Base-by-base conservation (phyloP, 768 basidiomycete genomes). In the Termitomyces sp. region DNA sequence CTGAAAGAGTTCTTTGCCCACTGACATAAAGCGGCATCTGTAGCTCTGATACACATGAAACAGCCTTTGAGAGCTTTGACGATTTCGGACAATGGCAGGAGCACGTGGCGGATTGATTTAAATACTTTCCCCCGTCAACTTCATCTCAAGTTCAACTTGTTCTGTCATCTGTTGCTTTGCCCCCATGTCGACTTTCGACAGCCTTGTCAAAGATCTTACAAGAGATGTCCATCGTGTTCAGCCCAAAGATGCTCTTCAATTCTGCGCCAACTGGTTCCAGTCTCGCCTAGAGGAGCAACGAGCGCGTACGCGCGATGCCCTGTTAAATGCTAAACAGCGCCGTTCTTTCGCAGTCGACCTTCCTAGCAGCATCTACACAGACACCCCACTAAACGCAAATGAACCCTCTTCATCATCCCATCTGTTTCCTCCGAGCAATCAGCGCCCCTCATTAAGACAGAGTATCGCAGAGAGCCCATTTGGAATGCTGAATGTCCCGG, bases 231-330 rank as follows among this genome's bases (percentile, higher is more conserved):
- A 90, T 43, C 87, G 90, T 62, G 91, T 84, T 4, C 91, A 94
- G 69, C 94, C 96, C 22, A 86, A 83, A 65, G 96, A 98, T 68
- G 84, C 88, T 4, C 86, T 97, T 46, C 96, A 98, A 72, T 94
- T 89, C 72, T 92, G 89, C 66, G 86, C 95, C 47, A 93, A 87
- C 66, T 98, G 94, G 94, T 98, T 98, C 73, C 90, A 94, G 69
- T 80, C 82, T 60, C 84, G 91, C 55, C 78, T 95, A 50, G 89
- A 93, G 62, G 90, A 93, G 67, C 93, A 95, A 67, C 81, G 93
- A 56, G 79, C 83, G 44, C 82, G 87, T 61, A 84, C 82, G 24
- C 80, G 92, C 62, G 85, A 90, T 74, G 70, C 80, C 34, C 79
- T 88, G 27, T 70, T 81, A 2, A 81, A 78, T 47, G 71, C 82